Base-by-base conservation (phyloP, 768 basidiomycete genomes). In the Suillus cothurnatus region DNA sequence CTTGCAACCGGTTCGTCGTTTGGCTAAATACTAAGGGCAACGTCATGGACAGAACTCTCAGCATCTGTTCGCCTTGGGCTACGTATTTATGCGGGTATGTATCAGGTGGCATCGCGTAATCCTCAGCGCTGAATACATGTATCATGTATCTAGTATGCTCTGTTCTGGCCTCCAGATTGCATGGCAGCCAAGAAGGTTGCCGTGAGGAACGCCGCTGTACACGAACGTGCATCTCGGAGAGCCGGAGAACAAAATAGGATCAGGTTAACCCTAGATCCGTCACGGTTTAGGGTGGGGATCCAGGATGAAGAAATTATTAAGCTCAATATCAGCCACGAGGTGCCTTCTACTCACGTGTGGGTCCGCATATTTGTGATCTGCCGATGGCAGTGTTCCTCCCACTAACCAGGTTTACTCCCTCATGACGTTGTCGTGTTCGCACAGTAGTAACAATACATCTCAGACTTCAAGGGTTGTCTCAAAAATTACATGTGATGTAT, bases 1-100 rank as follows among this genome's bases (percentile, higher is more conserved):
- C 19, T 28, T 19, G 50, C 26, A 17, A 52, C 50, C 17, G 31
- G 11, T 55, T 32, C 31, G 11, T 53, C 28, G 11, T 31, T 31
- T 17, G 28, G 52, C 19, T 32, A 11, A 53, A 53, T 31, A 63
- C 77, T 90, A 81, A 75, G 8, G 87, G 88, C 23, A 77, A 86
- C 28, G 88, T 49, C 50, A 50, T 26, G 28, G 88, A 19, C 77
- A 85, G 66, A 90, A 89, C 70, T 88, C 88, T 0, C 88, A 90
- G 66, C 87, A 89, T 69, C 78, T 89, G 45, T 89, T 90, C 66
- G 88, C 88, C 12, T 84, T 87, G 85, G 88, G 88, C 9, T 88
- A 89, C 67, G 82, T 88, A 26, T 82, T 31, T 28, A 53, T 17
- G 50, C 50, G 17, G 17, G 88, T 88, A 70, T 59, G 85, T 61